Evolutionary conservation across 73 alveolate species (phyloP).

Genomic region (Uronychia binucleata): DNA sequence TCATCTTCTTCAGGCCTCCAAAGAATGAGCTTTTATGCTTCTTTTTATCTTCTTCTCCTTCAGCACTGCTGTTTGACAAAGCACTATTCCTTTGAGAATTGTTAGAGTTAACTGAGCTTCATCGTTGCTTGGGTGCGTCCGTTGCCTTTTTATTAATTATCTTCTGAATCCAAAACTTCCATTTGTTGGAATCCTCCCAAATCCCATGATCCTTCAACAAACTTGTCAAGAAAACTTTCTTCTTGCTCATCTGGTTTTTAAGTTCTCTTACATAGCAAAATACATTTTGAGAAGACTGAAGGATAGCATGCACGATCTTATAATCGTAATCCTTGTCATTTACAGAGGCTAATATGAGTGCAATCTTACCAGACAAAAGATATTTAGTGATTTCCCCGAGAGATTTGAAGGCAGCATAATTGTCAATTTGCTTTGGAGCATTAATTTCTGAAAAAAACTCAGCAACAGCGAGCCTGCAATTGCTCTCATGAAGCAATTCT

Average conservation of each 20-base stretch:
- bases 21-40: neutral
- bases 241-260: neutral
- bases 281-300: slow-evolving; percentile 35
- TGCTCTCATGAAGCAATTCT: neutral
- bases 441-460: slow-evolving; percentile 35
- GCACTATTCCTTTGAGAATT: neutral
- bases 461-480: slow-evolving; percentile 20
- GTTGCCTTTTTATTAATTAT: slow-evolving; percentile 42
- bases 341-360: slow-evolving; percentile 16
- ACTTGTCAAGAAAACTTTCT: slow-evolving; percentile 42
- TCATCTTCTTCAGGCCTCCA: slow-evolving; percentile 4
- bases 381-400: slow-evolving; percentile 49
- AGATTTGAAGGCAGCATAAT: slow-evolving; percentile 24
- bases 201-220: slow-evolving; percentile 52
- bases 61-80: neutral
- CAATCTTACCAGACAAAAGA: slow-evolving; percentile 15
- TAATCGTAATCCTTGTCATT: slow-evolving; percentile 58
- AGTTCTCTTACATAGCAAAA: slow-evolving; percentile 6
- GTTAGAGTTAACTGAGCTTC: neutral
- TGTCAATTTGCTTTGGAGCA: slow-evolving; percentile 30
- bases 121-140: slow-evolving; percentile 22
- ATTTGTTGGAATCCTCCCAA: slow-evolving; percentile 44
- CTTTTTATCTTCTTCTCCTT: neutral
- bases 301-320: slow-evolving; percentile 30
- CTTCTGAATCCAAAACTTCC: slow-evolving; percentile 51